Evolutionary conservation across 1,139 yeast species (phyloP).

Genomic region (Yarrowia galli): DNA sequence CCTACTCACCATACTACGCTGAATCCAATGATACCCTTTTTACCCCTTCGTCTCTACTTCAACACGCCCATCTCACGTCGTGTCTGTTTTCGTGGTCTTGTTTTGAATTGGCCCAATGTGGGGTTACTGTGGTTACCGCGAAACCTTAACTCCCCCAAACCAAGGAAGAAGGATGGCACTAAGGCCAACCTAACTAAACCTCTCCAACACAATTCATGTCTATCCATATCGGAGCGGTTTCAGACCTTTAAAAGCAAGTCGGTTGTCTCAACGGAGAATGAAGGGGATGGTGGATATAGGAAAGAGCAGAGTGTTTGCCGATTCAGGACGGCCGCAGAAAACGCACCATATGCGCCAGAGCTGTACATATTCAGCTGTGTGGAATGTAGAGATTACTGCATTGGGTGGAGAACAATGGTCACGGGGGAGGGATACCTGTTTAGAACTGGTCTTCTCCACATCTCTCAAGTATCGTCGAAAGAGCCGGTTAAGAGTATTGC

Average conservation of each 20-base stretch:
- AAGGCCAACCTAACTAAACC: background rate
- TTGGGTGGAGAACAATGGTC: background rate
- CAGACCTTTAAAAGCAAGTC: conserved; percentile 5
- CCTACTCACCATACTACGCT: too few relatives aligned
- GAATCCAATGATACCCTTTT: background rate
- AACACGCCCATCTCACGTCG: background rate
- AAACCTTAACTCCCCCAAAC: background rate
- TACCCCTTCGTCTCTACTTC: background rate
- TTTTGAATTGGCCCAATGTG: conserved; percentile 15
- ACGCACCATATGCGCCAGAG: background rate
- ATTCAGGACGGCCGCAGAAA: background rate
- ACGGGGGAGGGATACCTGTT: too few relatives aligned
- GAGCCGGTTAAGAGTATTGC: background rate
- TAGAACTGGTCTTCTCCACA: too few relatives aligned
- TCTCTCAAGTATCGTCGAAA: background rate
- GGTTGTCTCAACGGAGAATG: conserved; percentile 2
- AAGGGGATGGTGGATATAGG: background rate
- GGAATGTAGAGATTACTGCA: conserved; percentile 1
- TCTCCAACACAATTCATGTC: background rate
- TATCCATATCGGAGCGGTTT: background rate
- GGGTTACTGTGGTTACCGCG: conserved; percentile 25
- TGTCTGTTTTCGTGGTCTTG: conserved; percentile 35
- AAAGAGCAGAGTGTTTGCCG: too few relatives aligned
- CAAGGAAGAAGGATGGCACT: background rate
- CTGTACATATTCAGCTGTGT: conserved; percentile 8